These are phyloP conservation scores for Jimgerdemannia flammicorona DNA, from an alignment of 192 early-diverging fungal species.

Conservation along the genomic window DNA sequence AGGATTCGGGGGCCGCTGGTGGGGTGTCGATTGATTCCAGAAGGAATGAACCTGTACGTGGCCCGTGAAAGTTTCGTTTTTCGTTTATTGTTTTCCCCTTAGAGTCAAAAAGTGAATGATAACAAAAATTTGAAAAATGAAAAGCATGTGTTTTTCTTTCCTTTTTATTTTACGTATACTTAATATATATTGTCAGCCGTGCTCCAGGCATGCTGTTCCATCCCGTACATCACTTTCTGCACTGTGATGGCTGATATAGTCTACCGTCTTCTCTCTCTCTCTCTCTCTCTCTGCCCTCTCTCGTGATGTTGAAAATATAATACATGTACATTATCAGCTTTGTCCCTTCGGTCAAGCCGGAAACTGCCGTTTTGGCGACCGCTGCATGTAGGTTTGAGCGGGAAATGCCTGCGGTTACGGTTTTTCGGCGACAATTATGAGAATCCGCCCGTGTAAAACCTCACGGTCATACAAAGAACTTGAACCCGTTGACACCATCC, in stretches of 20 bases:
- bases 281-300: neutral
- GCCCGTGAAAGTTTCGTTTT: constrained; percentile 1
- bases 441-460: too few relatives aligned
- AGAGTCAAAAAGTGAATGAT: neutral
- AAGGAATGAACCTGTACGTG: constrained; percentile 23
- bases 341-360: constrained; percentile 18
- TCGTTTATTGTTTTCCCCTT: neutral
- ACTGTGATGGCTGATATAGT: neutral
- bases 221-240: neutral
- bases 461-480: neutral
- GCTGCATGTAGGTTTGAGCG: neutral
- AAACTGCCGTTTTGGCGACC: constrained; percentile 16
- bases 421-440: too few relatives aligned
- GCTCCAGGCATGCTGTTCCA: neutral
- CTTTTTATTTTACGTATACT: constrained; percentile 3
- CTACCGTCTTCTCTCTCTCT: neutral
- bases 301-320: neutral
- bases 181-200: neutral
- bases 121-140: constrained; percentile 11
- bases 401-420: neutral
- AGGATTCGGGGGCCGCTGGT: constrained; percentile 19
- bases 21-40: constrained; percentile 21
- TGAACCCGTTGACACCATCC: neutral
- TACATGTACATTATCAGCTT: constrained; percentile 5
- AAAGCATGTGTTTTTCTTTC: constrained; percentile 10